Base-by-base conservation (phyloP, 2,329 filamentous ascomycete genomes). In the Beauveria rudraprayagi region DNA sequence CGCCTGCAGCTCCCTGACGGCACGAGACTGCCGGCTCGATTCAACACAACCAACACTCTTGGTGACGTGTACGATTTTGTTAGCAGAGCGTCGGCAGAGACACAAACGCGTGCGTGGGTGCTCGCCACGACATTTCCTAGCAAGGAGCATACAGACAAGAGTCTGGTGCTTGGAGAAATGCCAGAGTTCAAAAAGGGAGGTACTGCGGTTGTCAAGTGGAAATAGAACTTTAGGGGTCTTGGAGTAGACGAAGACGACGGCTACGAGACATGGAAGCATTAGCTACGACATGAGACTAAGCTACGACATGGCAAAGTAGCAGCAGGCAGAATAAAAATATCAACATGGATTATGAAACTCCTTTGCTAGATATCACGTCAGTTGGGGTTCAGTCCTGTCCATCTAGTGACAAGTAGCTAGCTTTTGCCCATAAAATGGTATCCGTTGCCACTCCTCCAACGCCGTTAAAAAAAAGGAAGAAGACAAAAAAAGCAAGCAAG, bases 101-200 rank as follows among this genome's bases (percentile, higher is more conserved):
- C 83, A 55, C 76, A 77, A 34, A 70, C 74, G 44, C 81, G 90
- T n/a, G 67, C 80, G 4, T 94, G 88, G 80, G 87, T 90, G 3
- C 77, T 95, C 48, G 89, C 88, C 65, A 94, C 90, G 0, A 93
- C 90, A 0, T 94, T 94, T 73, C 90, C 90, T 5, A 91, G 85
- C 69, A 92, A 91, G 75, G 88, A 93, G 59, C 83, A 93, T 65
- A 86, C 81, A 2, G 89, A 94, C 68, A 87, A 86, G 72, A 73
- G 71, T 9, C 67, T 83, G 56, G 78, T 81, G 1, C 70, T 88
- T 30, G 82, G 83, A 6, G 84, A 88, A 24, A 78, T 87, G 73
- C 65, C 79, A 28, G 85, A 88, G 70, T 87, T 88, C 68, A 88
- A 84, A 76, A 82, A 81, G 70, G 85, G 85, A 14, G 85, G 84